These are phyloP conservation scores for Xenoacremonium recifei DNA, from an alignment of 2,329 filamentous ascomycete genomes.

Conservation along the genomic window DNA sequence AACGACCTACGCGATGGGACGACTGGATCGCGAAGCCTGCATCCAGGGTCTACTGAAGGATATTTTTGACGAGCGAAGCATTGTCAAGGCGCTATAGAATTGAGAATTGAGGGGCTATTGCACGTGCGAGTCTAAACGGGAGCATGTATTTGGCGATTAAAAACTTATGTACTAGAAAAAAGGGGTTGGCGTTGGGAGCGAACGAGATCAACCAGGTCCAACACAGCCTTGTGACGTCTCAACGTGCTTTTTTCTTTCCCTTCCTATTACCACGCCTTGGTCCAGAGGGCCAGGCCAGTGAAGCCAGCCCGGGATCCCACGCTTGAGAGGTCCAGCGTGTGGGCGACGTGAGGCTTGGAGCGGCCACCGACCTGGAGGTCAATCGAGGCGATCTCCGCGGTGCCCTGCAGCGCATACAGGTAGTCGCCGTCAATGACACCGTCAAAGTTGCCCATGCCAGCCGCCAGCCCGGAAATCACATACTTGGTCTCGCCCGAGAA, in stretches of 20 bases:
- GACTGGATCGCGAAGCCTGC: conserved; percentile 64
- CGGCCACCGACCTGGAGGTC: background rate
- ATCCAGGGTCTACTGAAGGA: conserved; percentile 65
- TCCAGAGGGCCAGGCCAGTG: background rate
- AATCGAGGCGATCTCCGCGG: background rate
- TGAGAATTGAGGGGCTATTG: no score
- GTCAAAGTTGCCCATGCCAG: background rate
- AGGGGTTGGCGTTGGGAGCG: no score
- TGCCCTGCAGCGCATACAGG: conserved; percentile 1
- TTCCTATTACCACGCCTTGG: no score
- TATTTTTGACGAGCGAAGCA: conserved; percentile 74
- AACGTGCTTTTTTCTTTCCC: no score
- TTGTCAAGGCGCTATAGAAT: conserved; percentile 57
- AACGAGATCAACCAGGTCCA: no score
- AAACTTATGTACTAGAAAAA: no score
- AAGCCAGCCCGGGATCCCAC: background rate
- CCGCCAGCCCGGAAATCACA: background rate
- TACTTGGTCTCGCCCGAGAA: background rate
- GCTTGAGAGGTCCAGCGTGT: background rate
- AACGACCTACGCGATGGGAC: conserved; percentile 81
- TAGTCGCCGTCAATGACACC: background rate
- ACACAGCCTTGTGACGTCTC: no score
- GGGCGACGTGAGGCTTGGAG: background rate
- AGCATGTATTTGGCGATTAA: no score
- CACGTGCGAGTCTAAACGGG: no score